A percentile compares a stretch with the other conserved stretches of the same genome.
Conservation (phyloP, 2,329 filamentous ascomycete species). For the Fusarium drepaniforme region DNA sequence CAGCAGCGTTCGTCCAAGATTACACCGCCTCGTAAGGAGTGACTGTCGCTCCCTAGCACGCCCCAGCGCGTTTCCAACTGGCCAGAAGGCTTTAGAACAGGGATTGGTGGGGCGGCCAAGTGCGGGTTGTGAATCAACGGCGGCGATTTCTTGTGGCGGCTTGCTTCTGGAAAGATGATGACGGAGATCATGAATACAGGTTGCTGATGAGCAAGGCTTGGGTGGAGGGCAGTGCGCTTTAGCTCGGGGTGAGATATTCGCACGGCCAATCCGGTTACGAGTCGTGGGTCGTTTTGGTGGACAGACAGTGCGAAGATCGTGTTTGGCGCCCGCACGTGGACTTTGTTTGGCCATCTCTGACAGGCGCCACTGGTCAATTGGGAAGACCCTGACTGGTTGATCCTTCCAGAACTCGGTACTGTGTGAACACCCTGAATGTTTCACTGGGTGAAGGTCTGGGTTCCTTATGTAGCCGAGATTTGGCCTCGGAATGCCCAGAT, state of each 20-base stretch:
- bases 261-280: conserved; percentile 5
- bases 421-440: conserved; percentile 17
- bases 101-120: conserved; percentile 25
- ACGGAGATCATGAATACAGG: conserved; percentile 1
- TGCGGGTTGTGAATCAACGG: conserved; percentile 29
- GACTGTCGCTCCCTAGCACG: conserved; percentile 27
- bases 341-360: conserved; percentile 29
- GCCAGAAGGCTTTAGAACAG: conserved; percentile 16
- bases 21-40: conserved; percentile 38
- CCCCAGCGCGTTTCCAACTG: conserved; percentile 23
- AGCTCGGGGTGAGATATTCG: background rate
- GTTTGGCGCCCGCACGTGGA: conserved; percentile 37
- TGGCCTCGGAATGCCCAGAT: conserved; percentile 27
- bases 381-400: conserved; percentile 28
- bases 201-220: conserved; percentile 10
- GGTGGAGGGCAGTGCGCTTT: conserved; percentile 6
- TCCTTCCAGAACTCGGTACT: conserved; percentile 7
- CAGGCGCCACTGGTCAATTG: conserved; percentile 38
- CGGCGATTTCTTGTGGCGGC: conserved; percentile 32
- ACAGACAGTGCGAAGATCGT: conserved; percentile 17
- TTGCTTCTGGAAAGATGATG: conserved; percentile 35
- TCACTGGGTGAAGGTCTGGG: conserved; percentile 14
- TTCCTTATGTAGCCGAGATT: conserved; percentile 39
- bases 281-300: conserved; percentile 9
- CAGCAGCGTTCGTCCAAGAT: conserved; percentile 6